Evolutionary conservation across 805 yeast species (phyloP).

Genomic region (Lipomyces japonicus): DNA sequence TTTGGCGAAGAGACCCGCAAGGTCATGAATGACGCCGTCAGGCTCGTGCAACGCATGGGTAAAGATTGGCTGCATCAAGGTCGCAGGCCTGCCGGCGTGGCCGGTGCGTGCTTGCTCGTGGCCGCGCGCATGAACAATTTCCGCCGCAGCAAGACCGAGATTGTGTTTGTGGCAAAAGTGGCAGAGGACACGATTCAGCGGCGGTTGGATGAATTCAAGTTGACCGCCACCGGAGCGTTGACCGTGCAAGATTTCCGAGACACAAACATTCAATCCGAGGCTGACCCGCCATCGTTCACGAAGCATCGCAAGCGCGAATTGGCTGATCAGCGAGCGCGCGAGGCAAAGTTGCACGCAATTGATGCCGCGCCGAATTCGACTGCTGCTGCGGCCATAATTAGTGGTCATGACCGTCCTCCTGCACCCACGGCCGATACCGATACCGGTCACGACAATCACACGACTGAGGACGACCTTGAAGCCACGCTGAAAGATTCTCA

Average conservation of each 20-base stretch:
- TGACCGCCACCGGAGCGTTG: constrained; percentile 67
- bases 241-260: constrained; percentile 72
- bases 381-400: constrained; percentile 31
- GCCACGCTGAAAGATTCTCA: constrained; percentile 31
- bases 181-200: constrained; percentile 92
- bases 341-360: background rate
- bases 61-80: constrained; percentile 96
- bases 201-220: constrained; percentile 80
- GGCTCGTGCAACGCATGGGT: constrained; percentile 84
- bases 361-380: constrained; percentile 16
- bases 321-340: constrained; percentile 33
- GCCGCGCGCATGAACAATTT: constrained; percentile 97
- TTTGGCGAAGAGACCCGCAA: constrained; percentile 63
- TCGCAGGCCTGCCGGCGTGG: constrained; percentile 96
- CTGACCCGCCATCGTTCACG: constrained; percentile 80
- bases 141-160: constrained; percentile 85
- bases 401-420: constrained; percentile 29
- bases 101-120: constrained; percentile 89
- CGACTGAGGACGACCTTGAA: constrained; percentile 32
- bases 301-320: constrained; percentile 51
- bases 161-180: constrained; percentile 91
- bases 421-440: constrained; percentile 29
- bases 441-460: too few species aligned
- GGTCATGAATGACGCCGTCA: constrained; percentile 82
- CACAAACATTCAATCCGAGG: constrained; percentile 41